Conservation (phyloP, 1,139 yeast genomes). For the Geotrichum bryndzae region DNA sequence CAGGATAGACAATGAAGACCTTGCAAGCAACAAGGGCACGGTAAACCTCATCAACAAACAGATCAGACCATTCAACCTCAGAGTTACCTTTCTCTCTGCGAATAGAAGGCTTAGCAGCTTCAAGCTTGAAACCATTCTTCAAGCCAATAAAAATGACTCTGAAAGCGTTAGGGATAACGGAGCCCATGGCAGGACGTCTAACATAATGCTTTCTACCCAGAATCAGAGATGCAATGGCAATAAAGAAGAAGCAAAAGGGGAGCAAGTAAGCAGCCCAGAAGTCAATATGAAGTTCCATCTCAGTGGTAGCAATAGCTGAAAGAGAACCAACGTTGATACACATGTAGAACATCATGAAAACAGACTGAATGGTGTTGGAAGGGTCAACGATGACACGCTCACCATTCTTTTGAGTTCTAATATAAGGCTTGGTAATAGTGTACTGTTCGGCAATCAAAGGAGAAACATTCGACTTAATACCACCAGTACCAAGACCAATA, state of each 20-base stretch:
- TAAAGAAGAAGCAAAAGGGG: conserved; percentile 57
- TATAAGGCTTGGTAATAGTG: conserved; percentile 51
- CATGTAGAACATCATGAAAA: conserved; percentile 73
- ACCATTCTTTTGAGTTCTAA: conserved; percentile 54
- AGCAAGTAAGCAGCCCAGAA: conserved; percentile 72
- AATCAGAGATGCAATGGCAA: conserved; percentile 52
- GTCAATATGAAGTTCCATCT: conserved; percentile 61
- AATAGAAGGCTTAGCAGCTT: conserved; percentile 51
- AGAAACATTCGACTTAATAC: conserved; percentile 72
- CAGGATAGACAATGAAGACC: conserved; percentile 55
- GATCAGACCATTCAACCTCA: conserved; percentile 51
- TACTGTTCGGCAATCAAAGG: conserved; percentile 78
- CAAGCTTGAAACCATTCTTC: conserved; percentile 47
- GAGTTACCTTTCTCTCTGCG: conserved; percentile 37
- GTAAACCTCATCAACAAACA: conserved; percentile 56
- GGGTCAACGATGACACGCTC: conserved; percentile 68
- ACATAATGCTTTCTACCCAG: conserved; percentile 54
- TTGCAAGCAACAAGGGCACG: conserved; percentile 57
- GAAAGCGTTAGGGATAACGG: conserved; percentile 54
- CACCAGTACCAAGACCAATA: conserved; percentile 76
- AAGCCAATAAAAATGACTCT: conserved; percentile 43
- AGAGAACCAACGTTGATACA: conserved; percentile 77
- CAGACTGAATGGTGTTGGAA: conserved; percentile 64
- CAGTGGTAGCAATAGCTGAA: conserved; percentile 71
- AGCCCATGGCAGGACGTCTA: conserved; percentile 57